These are phyloP conservation scores for Hyaloscypha hepaticicola DNA, from an alignment of 495 filamentous ascomycete genomes.

Conservation along the genomic window DNA sequence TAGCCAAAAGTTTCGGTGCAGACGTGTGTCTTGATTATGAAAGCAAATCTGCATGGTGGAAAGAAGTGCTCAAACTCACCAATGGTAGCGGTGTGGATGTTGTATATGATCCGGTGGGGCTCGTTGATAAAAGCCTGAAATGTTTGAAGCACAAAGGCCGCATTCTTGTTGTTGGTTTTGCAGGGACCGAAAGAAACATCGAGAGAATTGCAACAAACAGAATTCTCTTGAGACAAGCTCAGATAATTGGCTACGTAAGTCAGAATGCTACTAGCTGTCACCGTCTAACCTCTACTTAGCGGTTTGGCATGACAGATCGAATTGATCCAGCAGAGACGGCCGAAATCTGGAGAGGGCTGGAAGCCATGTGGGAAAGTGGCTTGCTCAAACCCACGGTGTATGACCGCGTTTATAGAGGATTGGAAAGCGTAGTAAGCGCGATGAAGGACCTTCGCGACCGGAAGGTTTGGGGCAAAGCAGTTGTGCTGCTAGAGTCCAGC, in stretches of 20 bases:
- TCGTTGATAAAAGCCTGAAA: constrained; percentile 62
- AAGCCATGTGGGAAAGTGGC: constrained; percentile 56
- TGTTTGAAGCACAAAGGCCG: constrained; percentile 67
- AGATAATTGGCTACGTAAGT: constrained; percentile 53
- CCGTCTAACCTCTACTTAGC: constrained; percentile 18
- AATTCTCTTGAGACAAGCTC: constrained; percentile 68
- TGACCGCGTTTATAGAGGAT: constrained; percentile 54
- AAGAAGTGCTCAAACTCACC: constrained; percentile 23
- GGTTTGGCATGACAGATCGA: constrained; percentile 56
- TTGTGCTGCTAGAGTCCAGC: constrained; percentile 50
- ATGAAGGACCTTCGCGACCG: constrained; percentile 58
- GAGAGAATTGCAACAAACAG: constrained; percentile 72
- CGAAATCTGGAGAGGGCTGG: constrained; percentile 61
- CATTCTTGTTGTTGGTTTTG: constrained; percentile 66
- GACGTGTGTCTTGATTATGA: constrained; percentile 48
- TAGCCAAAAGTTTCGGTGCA: constrained; percentile 43
- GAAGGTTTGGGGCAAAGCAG: constrained; percentile 72
- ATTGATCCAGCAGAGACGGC: constrained; percentile 48
- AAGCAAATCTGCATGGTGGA: constrained; percentile 19
- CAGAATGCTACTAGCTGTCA: not conserved
- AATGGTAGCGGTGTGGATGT: constrained; percentile 27
- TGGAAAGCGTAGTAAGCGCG: constrained; percentile 62
- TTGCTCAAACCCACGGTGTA: constrained; percentile 63
- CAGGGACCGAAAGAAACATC: constrained; percentile 56
- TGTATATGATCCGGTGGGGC: constrained; percentile 49